Percentiles rank a stretch among this genome's conserved stretches.
Conservation (phyloP, 805 yeast genomes). For the Kodamaea kakaduensis region DNA sequence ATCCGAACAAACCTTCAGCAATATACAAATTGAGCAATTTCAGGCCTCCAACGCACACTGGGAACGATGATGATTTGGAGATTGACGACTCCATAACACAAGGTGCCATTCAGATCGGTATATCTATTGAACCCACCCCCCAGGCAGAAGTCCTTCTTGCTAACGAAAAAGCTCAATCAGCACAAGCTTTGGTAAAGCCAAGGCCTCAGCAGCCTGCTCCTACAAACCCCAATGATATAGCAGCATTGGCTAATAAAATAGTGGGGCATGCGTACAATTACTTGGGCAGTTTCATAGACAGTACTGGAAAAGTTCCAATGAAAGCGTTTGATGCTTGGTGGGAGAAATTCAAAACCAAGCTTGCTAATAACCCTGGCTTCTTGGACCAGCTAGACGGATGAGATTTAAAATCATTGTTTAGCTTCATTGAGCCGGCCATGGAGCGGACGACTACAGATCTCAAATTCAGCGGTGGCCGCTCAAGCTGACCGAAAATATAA, state of each 20-base stretch:
- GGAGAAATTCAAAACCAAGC: conserved; percentile 76
- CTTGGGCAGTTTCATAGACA: conserved; percentile 80
- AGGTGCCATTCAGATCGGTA: conserved; percentile 57
- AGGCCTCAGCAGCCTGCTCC: conserved; percentile 18
- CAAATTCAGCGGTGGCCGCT: too few species aligned
- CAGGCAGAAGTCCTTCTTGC: conserved; percentile 60
- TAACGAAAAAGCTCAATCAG: conserved; percentile 32
- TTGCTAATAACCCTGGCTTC: conserved; percentile 79
- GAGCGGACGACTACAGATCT: too few species aligned
- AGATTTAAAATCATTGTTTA: too few species aligned
- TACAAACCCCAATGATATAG: conserved; percentile 28
- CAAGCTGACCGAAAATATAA: too few species aligned
- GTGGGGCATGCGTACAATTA: conserved; percentile 91
- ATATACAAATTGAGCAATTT: conserved; percentile 71
- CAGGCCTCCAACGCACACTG: conserved; percentile 14
- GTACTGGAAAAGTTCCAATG: conserved; percentile 77
- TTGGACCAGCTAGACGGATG: conserved; percentile 42
- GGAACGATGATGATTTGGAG: conserved; percentile 33
- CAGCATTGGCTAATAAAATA: conserved; percentile 76
- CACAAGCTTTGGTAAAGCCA: conserved; percentile 20
- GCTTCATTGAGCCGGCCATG: too few species aligned
- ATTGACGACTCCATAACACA: conserved; percentile 28
- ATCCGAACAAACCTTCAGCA: conserved; percentile 76
- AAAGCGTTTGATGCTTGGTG: conserved; percentile 93
- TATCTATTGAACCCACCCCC: conserved; percentile 78